phyloP scores from a whole-genome alignment of 257 asterid genomes.

The Penstemon barbatus region DNA sequence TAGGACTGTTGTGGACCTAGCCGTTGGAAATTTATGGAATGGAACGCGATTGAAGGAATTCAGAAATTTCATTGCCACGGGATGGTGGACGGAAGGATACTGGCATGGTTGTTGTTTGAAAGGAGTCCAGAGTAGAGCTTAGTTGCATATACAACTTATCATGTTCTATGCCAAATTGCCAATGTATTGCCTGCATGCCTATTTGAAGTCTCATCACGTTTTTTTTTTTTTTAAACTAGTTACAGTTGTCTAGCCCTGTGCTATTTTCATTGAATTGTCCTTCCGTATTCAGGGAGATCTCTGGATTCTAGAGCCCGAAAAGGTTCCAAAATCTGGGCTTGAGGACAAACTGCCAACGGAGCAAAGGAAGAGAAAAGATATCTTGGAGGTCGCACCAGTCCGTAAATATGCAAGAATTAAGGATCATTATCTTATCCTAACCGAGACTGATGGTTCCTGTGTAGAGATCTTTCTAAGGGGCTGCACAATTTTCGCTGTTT shows the following conservation, averaged over 20 bases:
- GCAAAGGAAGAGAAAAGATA: slow-evolving; percentile 63
- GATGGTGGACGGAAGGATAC: background rate
- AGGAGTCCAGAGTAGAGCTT: slow-evolving; percentile 8
- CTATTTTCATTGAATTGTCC: slow-evolving; percentile 12
- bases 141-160: slow-evolving; percentile 18
- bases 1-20: background rate
- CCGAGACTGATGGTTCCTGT: slow-evolving; percentile 63
- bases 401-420: slow-evolving; percentile 61
- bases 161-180: background rate
- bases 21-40: background rate
- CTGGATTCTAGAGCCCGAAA: slow-evolving; percentile 84
- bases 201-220: background rate
- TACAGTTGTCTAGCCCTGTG: slow-evolving; percentile 5
- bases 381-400: slow-evolving; percentile 71
- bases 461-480: slow-evolving; percentile 70
- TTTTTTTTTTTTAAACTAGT: background rate
- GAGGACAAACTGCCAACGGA: slow-evolving; percentile 52
- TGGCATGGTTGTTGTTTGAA: background rate
- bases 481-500: slow-evolving; percentile 76
- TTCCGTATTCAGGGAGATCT: slow-evolving; percentile 56
- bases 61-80: background rate
- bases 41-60: background rate
- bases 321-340: slow-evolving; percentile 48
- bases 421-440: slow-evolving; percentile 55
- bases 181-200: slow-evolving; percentile 10